These are phyloP conservation scores for Sporothrix schenckii DNA, from an alignment of 2,329 filamentous ascomycete species.

Conservation along the genomic window DNA sequence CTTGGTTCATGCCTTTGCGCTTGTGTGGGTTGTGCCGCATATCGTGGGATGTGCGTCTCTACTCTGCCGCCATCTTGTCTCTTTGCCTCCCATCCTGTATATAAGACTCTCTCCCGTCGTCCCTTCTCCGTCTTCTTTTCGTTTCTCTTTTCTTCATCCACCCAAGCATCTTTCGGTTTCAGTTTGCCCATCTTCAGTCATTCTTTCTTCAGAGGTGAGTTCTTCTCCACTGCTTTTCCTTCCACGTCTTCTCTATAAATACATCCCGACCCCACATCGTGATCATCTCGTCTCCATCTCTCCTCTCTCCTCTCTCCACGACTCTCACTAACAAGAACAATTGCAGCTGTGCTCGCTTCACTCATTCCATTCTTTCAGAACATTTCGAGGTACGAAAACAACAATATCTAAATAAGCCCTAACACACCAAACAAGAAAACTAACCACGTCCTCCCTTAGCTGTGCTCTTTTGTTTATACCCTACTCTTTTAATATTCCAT, in stretches of 20 bases:
- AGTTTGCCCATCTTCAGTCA: conserved; percentile 43
- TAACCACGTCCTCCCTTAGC: conserved; percentile 39
- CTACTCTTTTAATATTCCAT: conserved; percentile 39
- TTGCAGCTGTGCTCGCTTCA: conserved; percentile 54
- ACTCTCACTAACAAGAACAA: background rate
- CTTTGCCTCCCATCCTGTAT: conserved; percentile 38
- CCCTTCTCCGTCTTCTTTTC: conserved; percentile 33
- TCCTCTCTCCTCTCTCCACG: background rate
- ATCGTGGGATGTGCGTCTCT: conserved; percentile 7
- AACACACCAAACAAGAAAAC: conserved; percentile 33
- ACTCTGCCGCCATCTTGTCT: background rate
- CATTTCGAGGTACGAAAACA: conserved; percentile 45
- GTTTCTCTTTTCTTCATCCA: conserved; percentile 45
- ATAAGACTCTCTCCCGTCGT: conserved; percentile 45
- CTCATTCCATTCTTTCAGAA: conserved; percentile 47
- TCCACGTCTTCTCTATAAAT: background rate
- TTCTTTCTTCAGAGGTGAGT: conserved; percentile 54
- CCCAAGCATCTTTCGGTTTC: conserved; percentile 40
- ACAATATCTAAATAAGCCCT: background rate
- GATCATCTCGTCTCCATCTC: background rate
- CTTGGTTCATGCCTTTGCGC: conserved; percentile 38
- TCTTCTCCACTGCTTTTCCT: background rate
- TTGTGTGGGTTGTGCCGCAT: conserved; percentile 26
- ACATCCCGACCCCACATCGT: conserved; percentile 1
- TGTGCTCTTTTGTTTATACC: conserved; percentile 50